These are phyloP conservation scores for Tylopilus orsonianus DNA, from an alignment of 1,284 basidiomycete species.

Conservation along the genomic window DNA sequence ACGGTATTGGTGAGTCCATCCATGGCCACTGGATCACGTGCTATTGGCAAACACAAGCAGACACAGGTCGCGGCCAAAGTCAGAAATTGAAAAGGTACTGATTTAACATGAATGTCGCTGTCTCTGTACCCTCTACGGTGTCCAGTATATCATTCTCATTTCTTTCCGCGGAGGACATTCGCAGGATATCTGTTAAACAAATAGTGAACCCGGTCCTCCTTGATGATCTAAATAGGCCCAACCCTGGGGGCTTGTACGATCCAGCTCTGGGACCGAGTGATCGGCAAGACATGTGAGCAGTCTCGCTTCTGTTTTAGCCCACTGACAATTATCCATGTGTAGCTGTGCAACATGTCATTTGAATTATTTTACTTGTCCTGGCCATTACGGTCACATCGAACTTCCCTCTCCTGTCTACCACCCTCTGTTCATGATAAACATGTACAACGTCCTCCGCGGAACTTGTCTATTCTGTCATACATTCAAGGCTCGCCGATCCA, in stretches of 20 bases:
- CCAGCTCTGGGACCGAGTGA: constrained; percentile 91
- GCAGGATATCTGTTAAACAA: constrained; percentile 94
- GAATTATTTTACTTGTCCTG: constrained; percentile 92
- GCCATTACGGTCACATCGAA: constrained; percentile 99
- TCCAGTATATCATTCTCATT: constrained; percentile 93
- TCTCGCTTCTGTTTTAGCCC: not conserved
- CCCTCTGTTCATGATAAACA: constrained; percentile 93
- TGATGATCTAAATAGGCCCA: constrained; percentile 93
- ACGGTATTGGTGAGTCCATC: no score
- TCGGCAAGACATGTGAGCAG: constrained; percentile 82
- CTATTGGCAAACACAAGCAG: no score
- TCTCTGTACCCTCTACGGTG: constrained; percentile 84
- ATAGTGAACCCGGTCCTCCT: constrained; percentile 92
- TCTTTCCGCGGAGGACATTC: constrained; percentile 88
- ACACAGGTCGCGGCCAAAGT: no score
- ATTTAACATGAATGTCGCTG: constrained; percentile 88
- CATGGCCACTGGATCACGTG: no score
- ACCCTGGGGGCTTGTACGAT: constrained; percentile 92
- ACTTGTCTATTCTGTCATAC: constrained; percentile 96
- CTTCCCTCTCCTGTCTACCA: constrained; percentile 95
- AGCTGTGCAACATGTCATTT: constrained; percentile 95
- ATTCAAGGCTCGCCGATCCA: constrained; percentile 81
- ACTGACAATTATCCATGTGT: constrained; percentile 13
- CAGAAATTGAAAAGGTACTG: no score
- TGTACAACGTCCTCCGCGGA: constrained; percentile 85